Percentiles rank a stretch among this genome's conserved stretches.
phyloP scores from a whole-genome alignment of 2,329 filamentous ascomycete genomes.

The Paraconiothyrium brasiliense region DNA sequence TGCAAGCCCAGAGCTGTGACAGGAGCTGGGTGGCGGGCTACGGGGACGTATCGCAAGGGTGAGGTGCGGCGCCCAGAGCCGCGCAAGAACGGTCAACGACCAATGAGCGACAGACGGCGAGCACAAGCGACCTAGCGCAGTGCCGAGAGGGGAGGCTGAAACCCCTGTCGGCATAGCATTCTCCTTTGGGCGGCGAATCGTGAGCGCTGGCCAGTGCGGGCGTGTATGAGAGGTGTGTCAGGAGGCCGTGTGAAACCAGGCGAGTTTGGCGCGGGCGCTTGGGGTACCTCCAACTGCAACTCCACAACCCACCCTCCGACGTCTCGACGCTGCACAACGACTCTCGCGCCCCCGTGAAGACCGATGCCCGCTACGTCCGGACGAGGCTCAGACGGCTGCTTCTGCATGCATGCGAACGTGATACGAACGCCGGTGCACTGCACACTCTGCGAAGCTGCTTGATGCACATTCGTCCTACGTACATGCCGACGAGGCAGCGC shows the following conservation, averaged over 20 bases:
- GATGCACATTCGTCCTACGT: no score
- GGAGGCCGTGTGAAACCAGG: slow-evolving; percentile 29
- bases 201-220: slow-evolving; percentile 19
- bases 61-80: slow-evolving; percentile 37
- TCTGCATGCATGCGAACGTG: neutral
- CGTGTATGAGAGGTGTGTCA: slow-evolving; percentile 45
- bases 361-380: slow-evolving; percentile 1
- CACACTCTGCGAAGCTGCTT: no score
- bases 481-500: no score
- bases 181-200: slow-evolving; percentile 31
- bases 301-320: slow-evolving; percentile 10
- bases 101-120: slow-evolving; percentile 34
- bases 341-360: slow-evolving; percentile 14
- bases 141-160: slow-evolving; percentile 35
- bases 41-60: slow-evolving; percentile 40
- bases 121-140: slow-evolving; percentile 26
- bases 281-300: slow-evolving; percentile 11
- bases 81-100: slow-evolving; percentile 24
- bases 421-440: neutral
- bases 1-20: slow-evolving; percentile 42
- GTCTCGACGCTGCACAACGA: slow-evolving; percentile 14
- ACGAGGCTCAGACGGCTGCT: slow-evolving; percentile 5
- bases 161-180: slow-evolving; percentile 38
- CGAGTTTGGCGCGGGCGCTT: slow-evolving; percentile 37
- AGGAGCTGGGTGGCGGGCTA: slow-evolving; percentile 35